A percentile compares a stretch with the other conserved stretches of the same genome.
These are phyloP conservation scores for Mrakia hoshinonis DNA, from an alignment of 768 basidiomycete genomes.

Conservation along the genomic window DNA sequence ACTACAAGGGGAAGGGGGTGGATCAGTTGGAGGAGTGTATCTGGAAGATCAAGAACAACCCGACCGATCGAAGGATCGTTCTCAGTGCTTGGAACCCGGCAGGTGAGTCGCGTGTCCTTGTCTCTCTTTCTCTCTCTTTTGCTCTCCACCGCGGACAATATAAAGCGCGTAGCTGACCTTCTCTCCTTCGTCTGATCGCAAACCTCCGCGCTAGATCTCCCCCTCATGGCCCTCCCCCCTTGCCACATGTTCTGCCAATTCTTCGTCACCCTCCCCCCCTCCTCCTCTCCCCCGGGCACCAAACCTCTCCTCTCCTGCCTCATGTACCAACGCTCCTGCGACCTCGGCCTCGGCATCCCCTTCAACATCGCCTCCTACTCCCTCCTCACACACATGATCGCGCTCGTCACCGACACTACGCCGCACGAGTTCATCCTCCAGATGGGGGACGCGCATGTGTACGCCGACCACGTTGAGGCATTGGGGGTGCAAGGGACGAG, in stretches of 20 bases:
- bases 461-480: slow-evolving; percentile 83
- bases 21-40: slow-evolving; percentile 88
- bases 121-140: background rate
- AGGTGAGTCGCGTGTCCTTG: slow-evolving; percentile 50
- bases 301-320: slow-evolving; percentile 74
- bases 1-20: slow-evolving; percentile 72
- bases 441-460: slow-evolving; percentile 95
- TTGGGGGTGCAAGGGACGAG: slow-evolving; percentile 70
- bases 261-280: slow-evolving; percentile 78
- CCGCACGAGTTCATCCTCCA: slow-evolving; percentile 88
- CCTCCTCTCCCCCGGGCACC: slow-evolving; percentile 39
- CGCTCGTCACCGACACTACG: slow-evolving; percentile 76
- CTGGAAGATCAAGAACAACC: slow-evolving; percentile 80
- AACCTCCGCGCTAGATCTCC: slow-evolving; percentile 56
- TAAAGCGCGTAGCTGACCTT: too few species aligned
- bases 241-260: slow-evolving; percentile 99
- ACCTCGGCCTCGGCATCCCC: slow-evolving; percentile 91
- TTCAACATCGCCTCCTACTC: slow-evolving; percentile 99
- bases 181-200: background rate
- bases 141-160: too few species aligned
- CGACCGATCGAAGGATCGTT: slow-evolving; percentile 87
- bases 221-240: slow-evolving; percentile 90
- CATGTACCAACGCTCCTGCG: slow-evolving; percentile 96
- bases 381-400: slow-evolving; percentile 93
- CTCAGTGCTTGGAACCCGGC: slow-evolving; percentile 97